Conservation (phyloP, 2,329 filamentous ascomycete species). For the Xylariaceae sp. region DNA sequence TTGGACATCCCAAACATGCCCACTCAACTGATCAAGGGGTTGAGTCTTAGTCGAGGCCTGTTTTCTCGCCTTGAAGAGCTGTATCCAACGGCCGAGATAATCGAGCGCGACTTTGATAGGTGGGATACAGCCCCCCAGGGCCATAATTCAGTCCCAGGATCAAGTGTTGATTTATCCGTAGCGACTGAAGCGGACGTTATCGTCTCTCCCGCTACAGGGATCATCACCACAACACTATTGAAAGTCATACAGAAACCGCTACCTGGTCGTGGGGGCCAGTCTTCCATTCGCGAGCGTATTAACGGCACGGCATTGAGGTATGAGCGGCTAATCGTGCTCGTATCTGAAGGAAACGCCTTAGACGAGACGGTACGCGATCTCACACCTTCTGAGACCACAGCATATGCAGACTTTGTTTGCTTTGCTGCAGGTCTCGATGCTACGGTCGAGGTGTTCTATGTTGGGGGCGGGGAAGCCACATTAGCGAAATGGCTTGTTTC, state of each 20-base stretch:
- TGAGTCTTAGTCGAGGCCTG: conserved; percentile 43
- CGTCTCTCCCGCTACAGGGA: conserved; percentile 61
- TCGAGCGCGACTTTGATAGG: conserved; percentile 55
- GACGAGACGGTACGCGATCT: conserved; percentile 40
- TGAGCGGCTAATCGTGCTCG: conserved; percentile 60
- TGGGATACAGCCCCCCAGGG: conserved; percentile 35
- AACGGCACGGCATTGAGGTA: conserved; percentile 53
- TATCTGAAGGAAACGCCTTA: conserved; percentile 49
- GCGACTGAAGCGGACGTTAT: conserved; percentile 66
- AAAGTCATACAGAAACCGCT: conserved; percentile 66
- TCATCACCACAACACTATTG: conserved; percentile 67
- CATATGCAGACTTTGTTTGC: conserved; percentile 45
- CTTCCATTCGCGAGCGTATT: conserved; percentile 52
- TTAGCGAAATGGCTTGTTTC: conserved; percentile 52
- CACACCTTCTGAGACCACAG: conserved; percentile 38
- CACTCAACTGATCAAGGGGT: conserved; percentile 47
- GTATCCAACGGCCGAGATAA: conserved; percentile 46
- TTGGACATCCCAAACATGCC: conserved; percentile 3
- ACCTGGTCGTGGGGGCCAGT: conserved; percentile 50
- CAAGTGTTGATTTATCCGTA: conserved; percentile 36
- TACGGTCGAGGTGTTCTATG: conserved; percentile 39
- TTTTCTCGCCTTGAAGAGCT: conserved; percentile 45
- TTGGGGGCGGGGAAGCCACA: conserved; percentile 46
- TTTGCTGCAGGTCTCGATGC: conserved; percentile 42
- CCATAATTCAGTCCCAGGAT: conserved; percentile 31